Conservation (phyloP, 169 alveolate genomes). For the Plasmodium adleri region DNA sequence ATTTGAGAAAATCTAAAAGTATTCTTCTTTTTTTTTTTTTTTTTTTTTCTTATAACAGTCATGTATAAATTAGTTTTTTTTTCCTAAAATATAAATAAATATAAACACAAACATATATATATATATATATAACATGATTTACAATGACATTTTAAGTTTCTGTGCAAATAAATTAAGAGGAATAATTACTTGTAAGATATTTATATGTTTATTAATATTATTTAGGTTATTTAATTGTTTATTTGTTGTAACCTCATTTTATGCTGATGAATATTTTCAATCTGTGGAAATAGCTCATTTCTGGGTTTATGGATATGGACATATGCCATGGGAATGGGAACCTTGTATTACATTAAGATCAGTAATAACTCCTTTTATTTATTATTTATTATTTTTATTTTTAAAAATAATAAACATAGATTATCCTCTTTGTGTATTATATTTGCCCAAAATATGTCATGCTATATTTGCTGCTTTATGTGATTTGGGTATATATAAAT, state of each 20-base stretch:
- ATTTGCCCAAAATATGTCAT: conserved; percentile 80
- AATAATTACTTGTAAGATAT: background rate
- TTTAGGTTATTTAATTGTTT: conserved; percentile 78
- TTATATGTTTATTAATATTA: conserved; percentile 32
- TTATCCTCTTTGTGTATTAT: conserved; percentile 49
- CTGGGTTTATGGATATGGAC: conserved; percentile 84
- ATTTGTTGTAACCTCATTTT: conserved; percentile 78
- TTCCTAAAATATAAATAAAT: too few species aligned
- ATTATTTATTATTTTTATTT: conserved; percentile 77
- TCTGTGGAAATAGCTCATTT: conserved; percentile 85
- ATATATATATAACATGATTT: background rate
- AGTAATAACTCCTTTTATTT: conserved; percentile 82
- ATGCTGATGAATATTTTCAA: conserved; percentile 89
- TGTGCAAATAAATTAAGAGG: conserved; percentile 3
- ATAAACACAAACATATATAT: too few species aligned
- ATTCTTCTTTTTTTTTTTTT: too few species aligned
- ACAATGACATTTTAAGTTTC: conserved; percentile 1
- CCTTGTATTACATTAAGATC: conserved; percentile 83
- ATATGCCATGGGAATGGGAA: conserved; percentile 89
- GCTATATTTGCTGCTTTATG: conserved; percentile 80
- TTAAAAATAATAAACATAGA: conserved; percentile 66
- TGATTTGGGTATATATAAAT: conserved; percentile 77
- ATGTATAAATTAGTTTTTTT: too few species aligned
- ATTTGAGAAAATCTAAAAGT: too few species aligned
- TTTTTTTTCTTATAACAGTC: too few species aligned